Evolutionary conservation across 208 protist genomes (phyloP).

Genomic region (Acanthamoeba polyphaga): DNA sequence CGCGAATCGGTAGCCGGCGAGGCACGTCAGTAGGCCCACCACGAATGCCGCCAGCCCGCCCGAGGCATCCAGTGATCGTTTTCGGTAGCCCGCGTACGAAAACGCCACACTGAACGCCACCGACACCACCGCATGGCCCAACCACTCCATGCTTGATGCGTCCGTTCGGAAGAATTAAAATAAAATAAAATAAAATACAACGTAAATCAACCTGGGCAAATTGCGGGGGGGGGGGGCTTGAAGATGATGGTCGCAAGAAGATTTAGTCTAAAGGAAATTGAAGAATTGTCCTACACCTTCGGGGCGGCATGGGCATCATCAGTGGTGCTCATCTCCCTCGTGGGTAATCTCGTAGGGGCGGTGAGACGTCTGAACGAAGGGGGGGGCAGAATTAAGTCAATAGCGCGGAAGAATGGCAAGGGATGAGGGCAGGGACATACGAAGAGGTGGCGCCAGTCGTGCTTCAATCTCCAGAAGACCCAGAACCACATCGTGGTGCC

Average conservation of each 20-base stretch:
- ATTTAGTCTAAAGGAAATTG: background rate
- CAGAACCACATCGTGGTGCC: conserved; percentile 83
- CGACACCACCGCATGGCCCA: background rate
- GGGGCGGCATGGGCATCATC: background rate
- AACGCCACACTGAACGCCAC: conserved; percentile 21
- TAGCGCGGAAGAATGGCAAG: background rate
- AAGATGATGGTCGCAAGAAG: background rate
- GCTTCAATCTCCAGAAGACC: conserved; percentile 81
- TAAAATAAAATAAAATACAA: background rate
- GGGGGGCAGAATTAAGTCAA: background rate
- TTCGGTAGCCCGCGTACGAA: conserved; percentile 28
- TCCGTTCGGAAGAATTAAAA: background rate
- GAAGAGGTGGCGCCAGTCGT: conserved; percentile 75
- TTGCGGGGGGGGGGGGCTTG: background rate
- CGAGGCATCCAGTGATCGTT: conserved; percentile 21
- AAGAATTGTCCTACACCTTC: background rate
- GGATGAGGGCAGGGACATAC: conserved; percentile 36
- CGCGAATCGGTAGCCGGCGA: conserved; percentile 57
- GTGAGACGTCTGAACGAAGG: conserved; percentile 1
- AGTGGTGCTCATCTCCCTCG: conserved; percentile 22
- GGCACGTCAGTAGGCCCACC: conserved; percentile 73
- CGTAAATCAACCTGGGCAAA: background rate
- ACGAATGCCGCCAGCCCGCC: conserved; percentile 48
- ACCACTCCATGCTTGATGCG: background rate
- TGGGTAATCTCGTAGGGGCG: conserved; percentile 39